Evolutionary conservation across 148 eudicot genomes (phyloP), one percentile per base, ranked within the genome.

Genomic region (Cornus kousa): DNA sequence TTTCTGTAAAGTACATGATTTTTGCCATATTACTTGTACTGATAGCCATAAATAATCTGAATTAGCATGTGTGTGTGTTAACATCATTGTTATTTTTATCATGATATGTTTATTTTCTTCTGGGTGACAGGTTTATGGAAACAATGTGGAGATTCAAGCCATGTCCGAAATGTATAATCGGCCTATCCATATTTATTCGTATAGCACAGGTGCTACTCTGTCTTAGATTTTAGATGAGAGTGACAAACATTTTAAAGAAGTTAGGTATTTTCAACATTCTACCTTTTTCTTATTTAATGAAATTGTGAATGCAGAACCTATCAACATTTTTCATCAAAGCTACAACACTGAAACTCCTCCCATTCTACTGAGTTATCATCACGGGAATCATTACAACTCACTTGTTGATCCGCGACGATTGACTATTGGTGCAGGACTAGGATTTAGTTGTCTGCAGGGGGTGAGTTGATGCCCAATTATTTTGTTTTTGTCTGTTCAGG

Each of bases 171-270:
- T 97, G 97, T 97, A 97, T 80, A 97, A 94, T 70, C 92, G 98
- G 73, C 99, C 99, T n/a, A 97, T 97, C 74, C 99, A 97, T 80
- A 94, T 97, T 19, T 97, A 94, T 87, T 94, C 99, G 19, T 94
- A 97, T 80, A 89, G 92, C 86, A 91, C 98, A 77, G 99, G 99
- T 97, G 19, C 48, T 76, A 74, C 57, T 73, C 68, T 24, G 28
- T 20, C 67, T 71, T 12, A 60, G 48, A 3, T 40, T 64, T 67
- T 9, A 40, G 48, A 66, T 69, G 22, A 20, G 24, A 70, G n/a
- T 48, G 46, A 20, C 75, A 70, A 59, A 57, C 67, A 48, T 66
- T 68, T 8, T 12, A 62, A 23, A 59, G 33, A 70, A 12, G 37
- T 62, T 72, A 9, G 69, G 19, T 2, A 11, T 46, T 85, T 72